Percentiles rank a stretch among this genome's conserved stretches.
phyloP scores from a whole-genome alignment of 176 grass and related monocot genomes.

The Oryza coarctata region DNA sequence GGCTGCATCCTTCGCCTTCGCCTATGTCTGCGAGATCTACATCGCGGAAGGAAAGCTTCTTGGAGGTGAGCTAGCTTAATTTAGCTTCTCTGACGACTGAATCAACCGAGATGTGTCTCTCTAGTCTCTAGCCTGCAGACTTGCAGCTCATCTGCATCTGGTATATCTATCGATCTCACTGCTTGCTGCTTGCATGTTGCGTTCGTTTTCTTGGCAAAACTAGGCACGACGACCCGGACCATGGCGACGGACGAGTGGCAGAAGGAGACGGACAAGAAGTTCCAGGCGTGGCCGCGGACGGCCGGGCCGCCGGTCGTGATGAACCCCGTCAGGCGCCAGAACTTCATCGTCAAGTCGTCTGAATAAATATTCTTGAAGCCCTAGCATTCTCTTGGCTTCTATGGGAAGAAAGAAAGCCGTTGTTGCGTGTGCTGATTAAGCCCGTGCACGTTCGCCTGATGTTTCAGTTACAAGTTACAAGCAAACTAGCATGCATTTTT shows the following conservation, averaged over 20 bases:
- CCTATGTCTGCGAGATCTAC: slow-evolving; percentile 17
- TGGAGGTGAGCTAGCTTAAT: not conserved
- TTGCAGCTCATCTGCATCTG: not conserved
- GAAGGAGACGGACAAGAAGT: slow-evolving; percentile 58
- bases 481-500: not conserved
- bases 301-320: slow-evolving; percentile 65
- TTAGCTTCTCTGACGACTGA: not conserved
- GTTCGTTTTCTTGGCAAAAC: not conserved
- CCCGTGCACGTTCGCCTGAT: not conserved
- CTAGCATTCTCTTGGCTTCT: not conserved
- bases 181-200: not conserved
- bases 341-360: slow-evolving; percentile 51
- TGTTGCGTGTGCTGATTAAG: not conserved
- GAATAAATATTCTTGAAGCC: not conserved
- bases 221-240: slow-evolving; percentile 28
- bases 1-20: slow-evolving; percentile 17
- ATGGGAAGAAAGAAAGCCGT: not conserved
- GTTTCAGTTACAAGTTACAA: not conserved
- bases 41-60: slow-evolving; percentile 13
- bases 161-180: not conserved
- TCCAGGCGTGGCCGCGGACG: slow-evolving; percentile 65
- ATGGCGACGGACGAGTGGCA: slow-evolving; percentile 50
- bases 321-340: slow-evolving; percentile 61
- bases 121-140: not conserved
- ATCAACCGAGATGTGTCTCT: not conserved